Evolutionary conservation across 768 basidiomycete species (phyloP).

Genomic region (Mycena venus): DNA sequence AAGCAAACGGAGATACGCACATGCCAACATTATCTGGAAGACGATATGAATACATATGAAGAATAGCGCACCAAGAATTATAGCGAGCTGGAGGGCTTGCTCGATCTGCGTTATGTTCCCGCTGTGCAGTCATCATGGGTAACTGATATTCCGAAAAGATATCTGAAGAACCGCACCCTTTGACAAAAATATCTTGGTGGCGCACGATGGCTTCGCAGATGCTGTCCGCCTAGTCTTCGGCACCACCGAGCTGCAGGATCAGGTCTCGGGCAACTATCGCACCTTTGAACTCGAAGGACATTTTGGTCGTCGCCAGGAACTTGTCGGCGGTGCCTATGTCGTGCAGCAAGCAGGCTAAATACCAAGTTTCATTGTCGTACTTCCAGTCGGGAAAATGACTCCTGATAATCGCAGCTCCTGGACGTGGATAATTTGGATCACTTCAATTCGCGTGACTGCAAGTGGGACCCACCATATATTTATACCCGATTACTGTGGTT

Average conservation of each 20-base stretch:
- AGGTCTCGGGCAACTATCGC: constrained; percentile 65
- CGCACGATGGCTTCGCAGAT: constrained; percentile 66
- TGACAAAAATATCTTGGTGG: constrained; percentile 63
- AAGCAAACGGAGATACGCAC: constrained; percentile 47
- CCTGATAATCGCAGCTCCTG: neutral
- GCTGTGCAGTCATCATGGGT: constrained; percentile 28
- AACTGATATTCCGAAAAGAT: neutral
- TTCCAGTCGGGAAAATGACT: constrained; percentile 14
- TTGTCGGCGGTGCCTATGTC: too few species aligned
- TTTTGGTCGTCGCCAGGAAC: too few species aligned
- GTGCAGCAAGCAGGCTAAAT: constrained; percentile 13
- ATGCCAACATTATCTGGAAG: constrained; percentile 59
- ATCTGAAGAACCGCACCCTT: constrained; percentile 50
- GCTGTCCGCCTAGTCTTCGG: too few species aligned
- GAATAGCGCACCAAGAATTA: constrained; percentile 56
- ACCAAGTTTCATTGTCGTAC: constrained; percentile 22
- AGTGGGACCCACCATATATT: neutral
- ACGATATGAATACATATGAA: neutral
- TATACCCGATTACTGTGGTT: constrained; percentile 8
- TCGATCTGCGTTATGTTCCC: too few species aligned
- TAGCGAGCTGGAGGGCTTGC: constrained; percentile 64
- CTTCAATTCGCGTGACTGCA: too few species aligned
- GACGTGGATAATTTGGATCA: neutral
- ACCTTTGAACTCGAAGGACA: constrained; percentile 70
- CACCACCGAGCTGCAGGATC: constrained; percentile 56